These are phyloP conservation scores for Mucor circinelloides DNA, from an alignment of 371 early-diverging fungal species.

Conservation along the genomic window DNA sequence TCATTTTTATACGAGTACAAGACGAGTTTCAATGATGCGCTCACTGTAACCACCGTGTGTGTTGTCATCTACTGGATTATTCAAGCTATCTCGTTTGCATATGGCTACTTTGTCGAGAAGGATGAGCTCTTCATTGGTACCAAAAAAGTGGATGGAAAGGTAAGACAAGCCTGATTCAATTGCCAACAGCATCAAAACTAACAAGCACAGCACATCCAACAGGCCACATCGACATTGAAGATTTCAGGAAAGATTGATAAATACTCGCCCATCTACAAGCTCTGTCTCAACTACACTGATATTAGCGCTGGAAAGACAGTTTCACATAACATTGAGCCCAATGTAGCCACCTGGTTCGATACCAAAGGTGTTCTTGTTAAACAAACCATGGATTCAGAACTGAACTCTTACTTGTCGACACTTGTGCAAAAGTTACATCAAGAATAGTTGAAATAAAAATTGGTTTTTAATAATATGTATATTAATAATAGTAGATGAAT, in stretches of 20 bases:
- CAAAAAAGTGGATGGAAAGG: constrained; percentile 29
- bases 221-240: constrained; percentile 24
- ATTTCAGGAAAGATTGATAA: constrained; percentile 28
- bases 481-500: not conserved
- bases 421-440: constrained; percentile 26
- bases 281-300: constrained; percentile 26
- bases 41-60: constrained; percentile 26
- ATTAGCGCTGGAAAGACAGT: constrained; percentile 12
- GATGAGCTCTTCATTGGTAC: constrained; percentile 42
- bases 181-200: no score
- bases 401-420: constrained; percentile 13
- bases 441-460: constrained; percentile 13
- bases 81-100: constrained; percentile 26
- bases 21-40: constrained; percentile 36
- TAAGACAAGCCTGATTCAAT: not conserved
- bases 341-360: constrained; percentile 40
- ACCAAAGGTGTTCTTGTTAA: constrained; percentile 29
- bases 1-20: constrained; percentile 46
- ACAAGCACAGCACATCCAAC: not conserved
- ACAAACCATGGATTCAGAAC: constrained; percentile 30
- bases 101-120: constrained; percentile 35
- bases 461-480: not conserved
- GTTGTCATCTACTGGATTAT: constrained; percentile 42
- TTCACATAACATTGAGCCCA: constrained; percentile 18
- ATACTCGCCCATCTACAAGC: constrained; percentile 31